Evolutionary conservation across 768 basidiomycete species (phyloP).

Genomic region (Tulasnella sp.): DNA sequence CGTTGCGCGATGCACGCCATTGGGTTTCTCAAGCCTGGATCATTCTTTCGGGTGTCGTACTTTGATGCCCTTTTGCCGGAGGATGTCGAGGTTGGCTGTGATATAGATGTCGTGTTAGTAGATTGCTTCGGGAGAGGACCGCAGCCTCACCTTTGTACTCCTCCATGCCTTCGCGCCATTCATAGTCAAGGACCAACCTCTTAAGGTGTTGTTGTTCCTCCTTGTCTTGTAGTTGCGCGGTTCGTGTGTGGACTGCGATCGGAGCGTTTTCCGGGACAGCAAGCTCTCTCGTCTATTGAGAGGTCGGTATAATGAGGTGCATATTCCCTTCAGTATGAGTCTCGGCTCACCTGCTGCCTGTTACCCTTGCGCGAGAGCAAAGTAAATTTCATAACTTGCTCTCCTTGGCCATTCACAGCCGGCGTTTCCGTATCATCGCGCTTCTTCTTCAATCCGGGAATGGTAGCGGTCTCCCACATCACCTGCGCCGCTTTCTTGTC

Average conservation of each 20-base stretch:
- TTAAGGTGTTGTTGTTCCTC: slow-evolving; percentile 97
- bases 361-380: slow-evolving; percentile 86
- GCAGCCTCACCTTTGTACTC: slow-evolving; percentile 21
- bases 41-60: neutral
- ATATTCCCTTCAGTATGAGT: neutral
- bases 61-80: slow-evolving; percentile 7
- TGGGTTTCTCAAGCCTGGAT: neutral
- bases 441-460: slow-evolving; percentile 58
- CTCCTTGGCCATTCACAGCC: slow-evolving; percentile 24
- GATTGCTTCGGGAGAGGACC: neutral
- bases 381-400: slow-evolving; percentile 74
- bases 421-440: slow-evolving; percentile 36
- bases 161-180: slow-evolving; percentile 61
- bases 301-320: neutral
- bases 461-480: slow-evolving; percentile 79
- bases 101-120: neutral
- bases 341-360: slow-evolving; percentile 63
- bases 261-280: slow-evolving; percentile 80
- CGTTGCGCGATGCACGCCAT: neutral
- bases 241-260: slow-evolving; percentile 79
- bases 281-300: slow-evolving; percentile 61
- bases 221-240: slow-evolving; percentile 86
- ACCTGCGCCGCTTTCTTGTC: slow-evolving; percentile 80
- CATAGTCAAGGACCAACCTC: slow-evolving; percentile 82
- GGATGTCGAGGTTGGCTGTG: slow-evolving; percentile 8